Evolutionary conservation across 192 early-diverging fungal genomes (phyloP).

Genomic region (Rhizoclosmatium globosum): DNA sequence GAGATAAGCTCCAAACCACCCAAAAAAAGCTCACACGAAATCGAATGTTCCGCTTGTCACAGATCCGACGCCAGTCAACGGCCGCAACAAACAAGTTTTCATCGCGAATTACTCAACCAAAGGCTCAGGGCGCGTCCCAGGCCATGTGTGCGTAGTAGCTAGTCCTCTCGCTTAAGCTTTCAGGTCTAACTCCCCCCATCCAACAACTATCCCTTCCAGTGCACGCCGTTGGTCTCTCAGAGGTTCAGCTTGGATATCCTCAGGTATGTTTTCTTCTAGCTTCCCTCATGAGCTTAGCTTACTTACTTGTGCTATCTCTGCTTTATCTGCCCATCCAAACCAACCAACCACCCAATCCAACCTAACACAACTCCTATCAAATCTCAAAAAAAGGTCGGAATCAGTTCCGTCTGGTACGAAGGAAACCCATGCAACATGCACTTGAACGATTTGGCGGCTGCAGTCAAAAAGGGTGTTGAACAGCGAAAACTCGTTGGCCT

Average conservation of each 20-base stretch:
- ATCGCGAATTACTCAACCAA: constrained; percentile 89
- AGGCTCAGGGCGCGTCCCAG: constrained; percentile 94
- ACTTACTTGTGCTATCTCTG: too few relatives aligned
- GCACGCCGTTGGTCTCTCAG: constrained; percentile 91
- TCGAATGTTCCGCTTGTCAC: neutral
- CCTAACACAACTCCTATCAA: neutral
- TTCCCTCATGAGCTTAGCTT: neutral
- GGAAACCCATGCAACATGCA: constrained; percentile 99
- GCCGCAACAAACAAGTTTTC: constrained; percentile 78
- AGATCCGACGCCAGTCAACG: neutral
- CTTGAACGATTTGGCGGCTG: constrained; percentile 81
- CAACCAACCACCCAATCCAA: too few relatives aligned
- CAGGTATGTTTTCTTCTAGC: constrained; percentile 50
- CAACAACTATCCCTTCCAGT: constrained; percentile 58
- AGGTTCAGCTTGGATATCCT: constrained; percentile 81
- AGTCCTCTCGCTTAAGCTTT: constrained; percentile 7
- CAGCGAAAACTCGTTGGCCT: constrained; percentile 90
- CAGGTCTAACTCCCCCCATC: constrained; percentile 2
- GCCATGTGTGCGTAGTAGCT: constrained; percentile 82
- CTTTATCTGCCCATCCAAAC: too few relatives aligned
- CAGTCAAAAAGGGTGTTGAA: constrained; percentile 94
- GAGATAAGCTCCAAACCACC: too few relatives aligned
- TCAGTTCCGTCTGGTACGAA: constrained; percentile 96
- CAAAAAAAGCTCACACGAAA: neutral
- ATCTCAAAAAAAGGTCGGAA: constrained; percentile 72